A percentile compares a stretch with the other conserved stretches of the same genome.
Conservation (phyloP, 2,329 filamentous ascomycete genomes). For the Sphaerulina vaccinii region DNA sequence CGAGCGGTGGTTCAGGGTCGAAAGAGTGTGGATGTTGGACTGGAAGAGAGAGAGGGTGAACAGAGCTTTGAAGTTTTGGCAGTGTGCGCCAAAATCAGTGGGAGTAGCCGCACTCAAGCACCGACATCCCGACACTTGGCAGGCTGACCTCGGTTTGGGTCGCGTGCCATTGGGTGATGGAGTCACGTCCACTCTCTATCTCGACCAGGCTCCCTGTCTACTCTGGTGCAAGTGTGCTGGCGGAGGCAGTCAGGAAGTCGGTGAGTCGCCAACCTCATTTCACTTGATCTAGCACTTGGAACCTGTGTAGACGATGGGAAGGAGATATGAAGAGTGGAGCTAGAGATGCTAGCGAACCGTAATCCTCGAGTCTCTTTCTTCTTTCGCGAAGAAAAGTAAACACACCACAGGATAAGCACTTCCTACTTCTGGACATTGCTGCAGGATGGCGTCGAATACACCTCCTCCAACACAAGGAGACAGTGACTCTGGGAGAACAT, state of each 20-base stretch:
- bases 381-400: not conserved
- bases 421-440: not conserved
- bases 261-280: too few species aligned
- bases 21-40: not conserved
- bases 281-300: too few species aligned
- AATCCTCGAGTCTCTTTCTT: slow-evolving; percentile 1
- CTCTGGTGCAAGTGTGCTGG: slow-evolving; percentile 4
- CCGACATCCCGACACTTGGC: too few species aligned
- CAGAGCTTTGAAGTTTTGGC: not conserved
- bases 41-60: not conserved
- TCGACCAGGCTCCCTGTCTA: slow-evolving; percentile 4
- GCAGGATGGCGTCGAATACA: not conserved
- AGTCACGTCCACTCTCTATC: not conserved
- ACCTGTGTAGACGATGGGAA: too few species aligned
- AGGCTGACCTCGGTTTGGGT: not conserved
- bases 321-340: slow-evolving; percentile 8
- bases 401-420: not conserved
- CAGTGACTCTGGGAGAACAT: not conserved
- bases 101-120: not conserved
- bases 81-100: slow-evolving; percentile 5
- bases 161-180: not conserved
- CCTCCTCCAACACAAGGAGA: not conserved
- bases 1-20: slow-evolving; percentile 37
- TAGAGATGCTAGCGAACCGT: not conserved
- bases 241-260: slow-evolving; percentile 1